phyloP scores from a whole-genome alignment of 352 stramenopile species.

The Phytophthora tubulina region DNA sequence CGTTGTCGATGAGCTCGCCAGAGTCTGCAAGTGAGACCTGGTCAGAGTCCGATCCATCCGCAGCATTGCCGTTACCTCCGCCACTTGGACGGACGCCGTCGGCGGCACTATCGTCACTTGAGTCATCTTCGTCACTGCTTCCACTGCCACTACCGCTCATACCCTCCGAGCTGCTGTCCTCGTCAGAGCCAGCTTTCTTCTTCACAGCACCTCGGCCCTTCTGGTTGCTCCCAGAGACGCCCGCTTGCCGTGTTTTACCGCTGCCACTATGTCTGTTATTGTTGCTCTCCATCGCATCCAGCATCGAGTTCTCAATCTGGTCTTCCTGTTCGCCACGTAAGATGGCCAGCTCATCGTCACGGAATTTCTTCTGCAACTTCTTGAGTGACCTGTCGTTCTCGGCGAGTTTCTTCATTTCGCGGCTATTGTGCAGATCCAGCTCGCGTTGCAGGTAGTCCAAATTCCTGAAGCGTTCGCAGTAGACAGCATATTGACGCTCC shows the following conservation, averaged over 20 bases:
- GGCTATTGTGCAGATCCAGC: slow-evolving; percentile 89
- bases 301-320: slow-evolving; percentile 69
- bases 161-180: slow-evolving; percentile 59
- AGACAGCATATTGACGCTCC: slow-evolving; percentile 95
- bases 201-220: slow-evolving; percentile 40
- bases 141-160: slow-evolving; percentile 53
- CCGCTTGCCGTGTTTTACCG: slow-evolving; percentile 40
- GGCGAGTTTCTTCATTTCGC: slow-evolving; percentile 89
- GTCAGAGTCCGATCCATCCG: slow-evolving; percentile 72
- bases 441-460: slow-evolving; percentile 97
- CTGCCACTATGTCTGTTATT: slow-evolving; percentile 51
- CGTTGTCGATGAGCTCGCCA: slow-evolving; percentile 84
- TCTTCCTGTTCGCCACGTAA: slow-evolving; percentile 90
- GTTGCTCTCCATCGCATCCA: slow-evolving; percentile 54
- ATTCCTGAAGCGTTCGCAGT: slow-evolving; percentile 96
- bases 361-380: slow-evolving; percentile 94
- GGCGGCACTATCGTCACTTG: slow-evolving; percentile 62
- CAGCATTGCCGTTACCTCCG: slow-evolving; percentile 23
- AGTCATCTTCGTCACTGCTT: slow-evolving; percentile 53
- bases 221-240: slow-evolving; percentile 53
- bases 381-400: slow-evolving; percentile 92
- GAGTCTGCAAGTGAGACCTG: slow-evolving; percentile 88
- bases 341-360: slow-evolving; percentile 92
- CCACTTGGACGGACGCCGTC: slow-evolving; percentile 15
- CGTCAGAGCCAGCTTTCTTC: slow-evolving; percentile 53